phyloP scores from a whole-genome alignment of 345 rosid species.

The Brassica juncea region DNA sequence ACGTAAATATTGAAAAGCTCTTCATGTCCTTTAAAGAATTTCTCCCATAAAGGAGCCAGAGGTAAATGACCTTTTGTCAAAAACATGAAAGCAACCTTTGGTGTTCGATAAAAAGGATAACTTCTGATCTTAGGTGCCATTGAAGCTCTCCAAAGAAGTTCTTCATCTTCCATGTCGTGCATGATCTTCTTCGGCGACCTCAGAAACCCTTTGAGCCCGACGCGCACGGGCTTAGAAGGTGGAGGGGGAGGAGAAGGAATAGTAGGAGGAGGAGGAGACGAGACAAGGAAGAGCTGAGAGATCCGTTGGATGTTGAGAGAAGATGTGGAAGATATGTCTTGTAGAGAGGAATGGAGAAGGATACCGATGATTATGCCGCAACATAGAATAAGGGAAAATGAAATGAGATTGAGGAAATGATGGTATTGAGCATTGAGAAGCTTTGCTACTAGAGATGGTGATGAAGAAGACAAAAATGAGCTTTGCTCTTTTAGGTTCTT shows the following conservation, averaged over 20 bases:
- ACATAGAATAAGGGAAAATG: conserved; percentile 50
- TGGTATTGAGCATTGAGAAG: conserved; percentile 49
- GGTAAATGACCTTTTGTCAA: conserved; percentile 70
- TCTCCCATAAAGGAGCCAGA: conserved; percentile 81
- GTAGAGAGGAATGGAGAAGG: conserved; percentile 52
- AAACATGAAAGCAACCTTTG: conserved; percentile 84
- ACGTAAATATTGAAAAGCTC: conserved; percentile 63
- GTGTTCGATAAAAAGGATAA: conserved; percentile 54
- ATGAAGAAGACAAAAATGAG: conserved; percentile 16
- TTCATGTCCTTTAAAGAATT: conserved; percentile 66
- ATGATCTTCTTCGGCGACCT: conserved; percentile 43
- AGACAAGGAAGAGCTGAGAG: conserved; percentile 22
- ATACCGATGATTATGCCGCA: conserved; percentile 61
- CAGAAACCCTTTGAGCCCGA: conserved; percentile 44
- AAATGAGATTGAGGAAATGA: conserved; percentile 47
- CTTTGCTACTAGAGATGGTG: conserved; percentile 32
- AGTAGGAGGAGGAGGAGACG: conserved; percentile 12
- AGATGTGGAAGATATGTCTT: conserved; percentile 43
- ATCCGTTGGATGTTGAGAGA: conserved; percentile 21
- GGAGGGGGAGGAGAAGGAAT: not conserved
- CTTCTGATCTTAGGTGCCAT: conserved; percentile 41
- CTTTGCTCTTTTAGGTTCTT: conserved; percentile 43
- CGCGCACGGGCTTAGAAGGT: not conserved
- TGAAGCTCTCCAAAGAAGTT: conserved; percentile 78
- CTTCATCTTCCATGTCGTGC: conserved; percentile 76